These are phyloP conservation scores for Brassica juncea DNA, from an alignment of 345 rosid genomes.

Conservation along the genomic window DNA sequence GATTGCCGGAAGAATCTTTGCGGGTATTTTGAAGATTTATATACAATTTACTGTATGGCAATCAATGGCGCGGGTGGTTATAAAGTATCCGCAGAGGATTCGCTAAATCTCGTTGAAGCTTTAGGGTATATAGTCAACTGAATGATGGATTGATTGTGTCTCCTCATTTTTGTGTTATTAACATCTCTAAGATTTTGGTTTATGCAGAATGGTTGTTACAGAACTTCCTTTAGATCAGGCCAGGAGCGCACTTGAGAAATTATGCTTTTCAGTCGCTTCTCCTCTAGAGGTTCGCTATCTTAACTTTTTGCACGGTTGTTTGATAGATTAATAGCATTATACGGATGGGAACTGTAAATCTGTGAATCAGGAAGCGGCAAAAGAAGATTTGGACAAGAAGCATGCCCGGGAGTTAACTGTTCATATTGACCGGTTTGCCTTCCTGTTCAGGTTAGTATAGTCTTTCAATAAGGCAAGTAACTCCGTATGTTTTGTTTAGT, in stretches of 20 bases:
- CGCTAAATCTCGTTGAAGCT: slow-evolving; percentile 90
- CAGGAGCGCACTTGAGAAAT: slow-evolving; percentile 75
- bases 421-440: slow-evolving; percentile 95
- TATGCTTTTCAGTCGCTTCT: slow-evolving; percentile 79
- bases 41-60: slow-evolving; percentile 74
- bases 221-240: slow-evolving; percentile 91
- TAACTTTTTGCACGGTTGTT: slow-evolving; percentile 20
- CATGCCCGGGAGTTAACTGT: slow-evolving; percentile 88
- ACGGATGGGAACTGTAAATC: slow-evolving; percentile 5
- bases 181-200: slow-evolving; percentile 29
- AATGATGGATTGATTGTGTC: slow-evolving; percentile 9
- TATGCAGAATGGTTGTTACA: slow-evolving; percentile 85
- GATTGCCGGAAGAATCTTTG: slow-evolving; percentile 94
- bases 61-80: slow-evolving; percentile 75
- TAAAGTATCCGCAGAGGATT: slow-evolving; percentile 91
- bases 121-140: slow-evolving; percentile 57
- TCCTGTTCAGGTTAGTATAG: slow-evolving; percentile 78
- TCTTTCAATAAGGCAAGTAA: slow-evolving; percentile 5
- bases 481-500: slow-evolving; percentile 27
- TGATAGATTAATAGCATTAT: neutral
- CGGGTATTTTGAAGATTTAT: slow-evolving; percentile 78
- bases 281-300: slow-evolving; percentile 72
- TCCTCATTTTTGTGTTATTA: slow-evolving; percentile 27
- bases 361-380: slow-evolving; percentile 64
- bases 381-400: slow-evolving; percentile 81